Evolutionary conservation across 257 asterid species (phyloP), one percentile per base, ranked within the genome.

Genomic region (Thymus mandschuricus): DNA sequence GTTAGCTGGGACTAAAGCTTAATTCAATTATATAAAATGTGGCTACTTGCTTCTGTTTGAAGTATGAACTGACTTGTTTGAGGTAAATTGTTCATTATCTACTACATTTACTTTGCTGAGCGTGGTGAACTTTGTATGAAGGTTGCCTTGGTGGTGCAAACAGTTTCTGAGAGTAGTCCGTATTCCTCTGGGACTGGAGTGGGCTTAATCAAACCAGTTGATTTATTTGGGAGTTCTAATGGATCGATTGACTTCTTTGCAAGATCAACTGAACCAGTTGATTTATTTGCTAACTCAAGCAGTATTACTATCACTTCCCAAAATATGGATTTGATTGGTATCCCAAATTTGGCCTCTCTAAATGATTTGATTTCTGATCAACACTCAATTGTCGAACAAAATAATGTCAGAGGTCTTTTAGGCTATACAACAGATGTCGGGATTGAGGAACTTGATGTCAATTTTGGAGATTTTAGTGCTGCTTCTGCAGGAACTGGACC

Each of bases 391-490:
- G 48, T 65, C 27, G 87, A 74, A 45, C 83, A 76, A 69, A 79
- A 63, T 44, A 77, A 77, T 30, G 65, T 41, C 56, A 52, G 59
- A 60, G 77, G 61, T 72, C 66, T 27, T 28, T 56, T 68, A 64
- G 71, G 84, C 71, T 60, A 71, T 43, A 61, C 48, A 62, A 64
- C 80, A 49, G 70, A 73, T 65, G 79, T 69, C 71, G 80, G 31
- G 57, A 69, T 48, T 40, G 73, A 60, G 74, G 89, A 90, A 58
- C 68, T 64, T 31, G 91, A 85, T 68, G 95, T 84, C 21, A 89
- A 83, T 70, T 84, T 86, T 83, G 95, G 92, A 74, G 91, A 86
- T 15, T 89, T 91, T 79, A 71, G 86, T 13, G 78, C 78, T 54
- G 95, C 92, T 60, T 75, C 77, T 50, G 69, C 80, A 61, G 91